Conservation (phyloP, 768 basidiomycete genomes). For the Sporobolomyces pararoseus region DNA sequence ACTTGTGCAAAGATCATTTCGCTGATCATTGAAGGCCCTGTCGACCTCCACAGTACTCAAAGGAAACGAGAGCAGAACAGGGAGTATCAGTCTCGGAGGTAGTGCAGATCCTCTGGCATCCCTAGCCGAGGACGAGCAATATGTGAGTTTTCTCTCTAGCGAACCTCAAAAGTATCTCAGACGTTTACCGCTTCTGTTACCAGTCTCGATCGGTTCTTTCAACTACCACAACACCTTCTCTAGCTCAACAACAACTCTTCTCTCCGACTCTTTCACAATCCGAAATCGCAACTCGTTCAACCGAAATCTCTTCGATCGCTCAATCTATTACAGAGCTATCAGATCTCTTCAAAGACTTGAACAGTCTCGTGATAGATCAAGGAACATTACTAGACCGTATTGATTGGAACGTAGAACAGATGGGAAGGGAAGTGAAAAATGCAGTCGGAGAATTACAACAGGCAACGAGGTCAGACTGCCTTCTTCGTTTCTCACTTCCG, state of each 20-base stretch:
- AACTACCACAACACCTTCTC: constrained; percentile 6
- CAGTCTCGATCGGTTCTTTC: constrained; percentile 37
- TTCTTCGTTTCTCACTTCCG: background rate
- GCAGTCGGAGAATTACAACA: constrained; percentile 78
- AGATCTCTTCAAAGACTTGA: constrained; percentile 93
- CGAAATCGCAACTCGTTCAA: constrained; percentile 52
- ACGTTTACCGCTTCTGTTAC: background rate
- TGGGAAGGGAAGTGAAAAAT: constrained; percentile 71
- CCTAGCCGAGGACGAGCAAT: constrained; percentile 33
- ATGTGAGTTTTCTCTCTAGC: constrained; percentile 11
- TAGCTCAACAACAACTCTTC: constrained; percentile 27
- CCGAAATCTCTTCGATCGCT: constrained; percentile 81
- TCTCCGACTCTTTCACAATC: constrained; percentile 43
- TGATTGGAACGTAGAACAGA: constrained; percentile 95
- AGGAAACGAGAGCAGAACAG: constrained; percentile 84
- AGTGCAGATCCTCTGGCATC: constrained; percentile 34
- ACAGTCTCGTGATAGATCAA: constrained; percentile 90
- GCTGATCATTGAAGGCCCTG: background rate
- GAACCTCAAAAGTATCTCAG: background rate
- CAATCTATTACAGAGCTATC: constrained; percentile 85
- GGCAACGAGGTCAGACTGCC: constrained; percentile 66
- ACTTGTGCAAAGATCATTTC: background rate
- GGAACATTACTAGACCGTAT: constrained; percentile 93
- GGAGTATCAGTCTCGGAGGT: background rate
- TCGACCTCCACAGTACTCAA: constrained; percentile 68